Evolutionary conservation across 495 filamentous ascomycete genomes (phyloP).

Genomic region (Neurospora discreta): DNA sequence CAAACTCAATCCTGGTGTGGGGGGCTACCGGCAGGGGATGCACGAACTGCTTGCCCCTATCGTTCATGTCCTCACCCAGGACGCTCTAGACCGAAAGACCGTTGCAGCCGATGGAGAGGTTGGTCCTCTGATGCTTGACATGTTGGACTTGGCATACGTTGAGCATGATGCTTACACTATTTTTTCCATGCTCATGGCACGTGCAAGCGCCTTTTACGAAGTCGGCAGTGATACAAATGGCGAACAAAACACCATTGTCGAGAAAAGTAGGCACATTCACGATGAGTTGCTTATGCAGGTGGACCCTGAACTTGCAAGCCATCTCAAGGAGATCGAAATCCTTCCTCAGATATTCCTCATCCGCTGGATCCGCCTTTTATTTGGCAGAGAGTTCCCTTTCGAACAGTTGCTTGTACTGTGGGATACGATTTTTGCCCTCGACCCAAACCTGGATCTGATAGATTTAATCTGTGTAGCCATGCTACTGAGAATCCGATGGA

Average conservation of each 20-base stretch:
- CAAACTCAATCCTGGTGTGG: slow-evolving; percentile 78
- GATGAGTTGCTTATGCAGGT: slow-evolving; percentile 63
- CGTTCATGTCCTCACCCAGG: slow-evolving; percentile 74
- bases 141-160: slow-evolving; percentile 59
- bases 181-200: slow-evolving; percentile 78
- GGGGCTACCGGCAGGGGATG: slow-evolving; percentile 91
- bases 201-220: slow-evolving; percentile 80
- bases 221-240: slow-evolving; percentile 29
- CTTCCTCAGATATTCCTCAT: slow-evolving; percentile 96
- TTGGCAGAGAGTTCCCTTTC: slow-evolving; percentile 87
- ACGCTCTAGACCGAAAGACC: slow-evolving; percentile 47
- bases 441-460: slow-evolving; percentile 68
- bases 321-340: slow-evolving; percentile 75
- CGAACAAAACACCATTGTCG: slow-evolving; percentile 60
- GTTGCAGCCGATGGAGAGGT: slow-evolving; percentile 15
- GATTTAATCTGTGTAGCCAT: slow-evolving; percentile 88
- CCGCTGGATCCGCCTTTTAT: slow-evolving; percentile 89
- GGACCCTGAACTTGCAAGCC: slow-evolving; percentile 72
- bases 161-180: slow-evolving; percentile 88
- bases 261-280: slow-evolving; percentile 75
- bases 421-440: slow-evolving; percentile 86
- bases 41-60: slow-evolving; percentile 90
- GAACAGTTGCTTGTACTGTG: slow-evolving; percentile 74
- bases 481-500: slow-evolving; percentile 87
- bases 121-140: slow-evolving; percentile 43